Conservation (phyloP, 1,284 basidiomycete species). For the Neonothopanus nambi region DNA sequence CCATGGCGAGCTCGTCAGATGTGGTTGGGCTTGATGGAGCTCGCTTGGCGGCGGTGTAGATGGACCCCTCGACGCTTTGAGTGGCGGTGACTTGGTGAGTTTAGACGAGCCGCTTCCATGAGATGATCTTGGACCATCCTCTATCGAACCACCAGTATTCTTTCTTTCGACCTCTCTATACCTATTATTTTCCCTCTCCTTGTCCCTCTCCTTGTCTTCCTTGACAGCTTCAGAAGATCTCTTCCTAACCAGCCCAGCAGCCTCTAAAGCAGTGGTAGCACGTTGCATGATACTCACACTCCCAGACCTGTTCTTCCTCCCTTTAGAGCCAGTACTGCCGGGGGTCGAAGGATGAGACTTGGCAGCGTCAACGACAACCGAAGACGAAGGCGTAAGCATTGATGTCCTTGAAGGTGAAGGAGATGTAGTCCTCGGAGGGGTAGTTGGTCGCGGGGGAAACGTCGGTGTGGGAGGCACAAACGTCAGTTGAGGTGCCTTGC, state of each 20-base stretch:
- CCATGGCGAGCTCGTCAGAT: constrained; percentile 67
- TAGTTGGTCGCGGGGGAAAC: constrained; percentile 37
- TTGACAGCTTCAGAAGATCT: constrained; percentile 72
- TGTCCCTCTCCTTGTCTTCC: constrained; percentile 55
- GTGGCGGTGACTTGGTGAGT: constrained; percentile 68
- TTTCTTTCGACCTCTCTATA: constrained; percentile 44
- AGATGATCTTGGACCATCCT: constrained; percentile 46
- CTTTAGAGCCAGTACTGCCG: constrained; percentile 49
- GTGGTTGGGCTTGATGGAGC: constrained; percentile 37
- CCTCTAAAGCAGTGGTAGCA: constrained; percentile 85
- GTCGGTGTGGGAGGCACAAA: constrained; percentile 77
- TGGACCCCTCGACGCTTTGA: constrained; percentile 56
- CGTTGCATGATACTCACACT: constrained; percentile 94
- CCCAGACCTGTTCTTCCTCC: constrained; percentile 69
- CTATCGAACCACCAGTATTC: constrained; percentile 6
- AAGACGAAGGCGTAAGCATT: constrained; percentile 62
- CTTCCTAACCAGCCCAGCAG: constrained; percentile 77
- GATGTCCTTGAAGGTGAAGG: constrained; percentile 43
- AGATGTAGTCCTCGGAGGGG: constrained; percentile 53
- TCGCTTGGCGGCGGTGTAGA: constrained; percentile 52
- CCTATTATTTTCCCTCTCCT: constrained; percentile 42
- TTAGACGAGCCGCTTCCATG: constrained; percentile 62
- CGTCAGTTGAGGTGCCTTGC: constrained; percentile 53
- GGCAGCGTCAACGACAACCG: constrained; percentile 45
- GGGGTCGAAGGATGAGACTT: constrained; percentile 69